Evolutionary conservation across 2,329 filamentous ascomycete species (phyloP).

Genomic region (Blastomyces silverae): DNA sequence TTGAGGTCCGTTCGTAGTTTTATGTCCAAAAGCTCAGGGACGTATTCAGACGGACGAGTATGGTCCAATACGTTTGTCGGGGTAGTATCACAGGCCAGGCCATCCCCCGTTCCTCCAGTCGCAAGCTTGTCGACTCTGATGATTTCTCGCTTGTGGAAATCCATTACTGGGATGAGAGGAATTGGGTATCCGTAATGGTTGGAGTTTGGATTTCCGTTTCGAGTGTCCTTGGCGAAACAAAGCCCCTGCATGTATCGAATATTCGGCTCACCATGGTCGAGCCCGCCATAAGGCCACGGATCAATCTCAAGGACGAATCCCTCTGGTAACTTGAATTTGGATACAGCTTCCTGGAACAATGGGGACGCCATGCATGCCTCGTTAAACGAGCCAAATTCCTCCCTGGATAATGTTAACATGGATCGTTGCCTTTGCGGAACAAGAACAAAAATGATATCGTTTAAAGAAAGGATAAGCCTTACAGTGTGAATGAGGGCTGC

Average conservation of each 20-base stretch:
- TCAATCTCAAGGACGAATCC: conserved; percentile 52
- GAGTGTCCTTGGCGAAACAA: conserved; percentile 47
- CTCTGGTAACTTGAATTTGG: conserved; percentile 48
- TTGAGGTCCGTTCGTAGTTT: conserved; percentile 51
- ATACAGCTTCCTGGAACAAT: conserved; percentile 47
- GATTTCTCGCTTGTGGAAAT: conserved; percentile 50
- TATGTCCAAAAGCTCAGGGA: conserved; percentile 44
- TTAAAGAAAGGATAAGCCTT: conserved; percentile 1
- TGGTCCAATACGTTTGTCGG: conserved; percentile 47
- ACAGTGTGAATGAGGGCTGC: conserved; percentile 46
- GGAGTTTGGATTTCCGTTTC: conserved; percentile 47
- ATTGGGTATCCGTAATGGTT: conserved; percentile 59
- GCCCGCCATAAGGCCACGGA: conserved; percentile 53
- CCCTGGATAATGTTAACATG: conserved; percentile 26
- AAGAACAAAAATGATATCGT: background rate
- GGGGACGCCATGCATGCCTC: conserved; percentile 48
- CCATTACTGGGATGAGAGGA: conserved; percentile 55
- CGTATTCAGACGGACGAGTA: conserved; percentile 48
- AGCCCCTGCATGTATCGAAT: conserved; percentile 50
- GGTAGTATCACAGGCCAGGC: conserved; percentile 37
- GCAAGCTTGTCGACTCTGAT: conserved; percentile 54
- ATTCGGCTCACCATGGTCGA: conserved; percentile 43
- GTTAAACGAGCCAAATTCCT: conserved; percentile 44
- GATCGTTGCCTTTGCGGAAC: conserved; percentile 6
- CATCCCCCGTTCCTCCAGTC: conserved; percentile 46